Evolutionary conservation across 371 early-diverging fungal species (phyloP), one percentile per base, ranked within the genome.

Genomic region (Mortierella sp.): DNA sequence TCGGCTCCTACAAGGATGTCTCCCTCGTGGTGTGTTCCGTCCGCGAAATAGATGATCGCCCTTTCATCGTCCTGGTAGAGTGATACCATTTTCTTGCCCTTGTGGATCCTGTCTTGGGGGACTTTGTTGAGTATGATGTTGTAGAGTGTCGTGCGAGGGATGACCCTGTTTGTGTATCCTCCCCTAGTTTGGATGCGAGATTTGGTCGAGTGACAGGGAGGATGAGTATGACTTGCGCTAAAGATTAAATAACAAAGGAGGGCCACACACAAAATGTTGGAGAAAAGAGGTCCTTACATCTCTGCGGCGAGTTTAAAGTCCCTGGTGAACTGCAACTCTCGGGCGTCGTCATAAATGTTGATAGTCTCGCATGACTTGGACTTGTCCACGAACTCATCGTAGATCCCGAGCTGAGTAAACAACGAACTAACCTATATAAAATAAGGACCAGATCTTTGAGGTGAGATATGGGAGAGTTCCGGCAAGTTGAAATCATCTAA

Each of bases 1-100:
- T 82, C 82, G 21, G 82, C 82, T 0, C 82, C 82, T 1, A 82
- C 75, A 24, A 82, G 48, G 11, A 82, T 77, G 18, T 60, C 55
- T 11, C 78, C 82, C 0, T n/a, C 10, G 68, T 72, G 27, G 1
- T 32, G 29, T 4, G 82, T 51, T 4, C 43, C 58, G 46, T 82
- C 82, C 0, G 72, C 43, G 44, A 75, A 77, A 21, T 48, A 18
- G 3, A 82, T 21, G 1, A 48, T 27, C 0, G 77, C 78, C 21
- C 44, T 63, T 11, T 72, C 49, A 14, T 74, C 55, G 48, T 82
- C 70, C 46, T 82, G 78, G 12, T n/a, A 48, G 1, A 58, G 46
- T 3, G 75, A 58, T 0, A 82, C 38, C 5, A 77, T 71, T n/a
- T 65, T 70, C 35, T 82, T 82, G 32, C 49, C n/a, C 38, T 60